Evolutionary conservation across 345 rosid species (phyloP).

Genomic region (Lenwebbia sp.): DNA sequence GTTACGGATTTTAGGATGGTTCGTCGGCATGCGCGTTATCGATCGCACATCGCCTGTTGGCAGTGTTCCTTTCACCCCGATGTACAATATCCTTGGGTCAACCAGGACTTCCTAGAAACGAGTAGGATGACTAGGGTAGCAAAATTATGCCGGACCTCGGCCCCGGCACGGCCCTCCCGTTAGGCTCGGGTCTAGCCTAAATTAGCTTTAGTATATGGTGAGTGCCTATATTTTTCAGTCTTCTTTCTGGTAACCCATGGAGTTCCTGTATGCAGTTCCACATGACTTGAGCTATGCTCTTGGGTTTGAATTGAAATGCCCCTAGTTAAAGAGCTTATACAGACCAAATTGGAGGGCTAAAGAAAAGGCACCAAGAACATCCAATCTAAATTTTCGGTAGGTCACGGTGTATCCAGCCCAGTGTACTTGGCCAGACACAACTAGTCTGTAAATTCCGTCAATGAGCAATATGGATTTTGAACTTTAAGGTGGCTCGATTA

Average conservation of each 20-base stretch:
- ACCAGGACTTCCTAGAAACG: neutral
- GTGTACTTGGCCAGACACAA: too few relatives aligned
- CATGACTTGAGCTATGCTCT: neutral
- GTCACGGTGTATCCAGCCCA: too few relatives aligned
- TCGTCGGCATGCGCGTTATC: neutral
- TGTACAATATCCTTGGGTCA: neutral
- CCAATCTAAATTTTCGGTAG: neutral
- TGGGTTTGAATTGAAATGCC: neutral
- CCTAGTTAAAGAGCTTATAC: neutral
- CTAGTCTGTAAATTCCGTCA: too few relatives aligned
- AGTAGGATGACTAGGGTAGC: neutral
- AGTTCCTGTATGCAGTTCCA: neutral
- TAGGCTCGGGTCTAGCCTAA: neutral
- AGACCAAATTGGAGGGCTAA: neutral
- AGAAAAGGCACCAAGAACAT: neutral
- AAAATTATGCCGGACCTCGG: neutral
- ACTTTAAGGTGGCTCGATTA: too few relatives aligned
- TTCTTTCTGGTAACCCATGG: neutral
- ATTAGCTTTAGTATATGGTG: neutral
- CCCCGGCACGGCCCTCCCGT: neutral
- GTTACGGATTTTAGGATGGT: neutral
- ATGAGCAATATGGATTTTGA: too few relatives aligned
- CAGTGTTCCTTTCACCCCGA: neutral
- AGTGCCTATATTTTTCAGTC: neutral
- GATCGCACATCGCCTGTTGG: neutral